Evolutionary conservation across 73 alveolate species (phyloP).

Genomic region (Tetrahymena malaccensis): DNA sequence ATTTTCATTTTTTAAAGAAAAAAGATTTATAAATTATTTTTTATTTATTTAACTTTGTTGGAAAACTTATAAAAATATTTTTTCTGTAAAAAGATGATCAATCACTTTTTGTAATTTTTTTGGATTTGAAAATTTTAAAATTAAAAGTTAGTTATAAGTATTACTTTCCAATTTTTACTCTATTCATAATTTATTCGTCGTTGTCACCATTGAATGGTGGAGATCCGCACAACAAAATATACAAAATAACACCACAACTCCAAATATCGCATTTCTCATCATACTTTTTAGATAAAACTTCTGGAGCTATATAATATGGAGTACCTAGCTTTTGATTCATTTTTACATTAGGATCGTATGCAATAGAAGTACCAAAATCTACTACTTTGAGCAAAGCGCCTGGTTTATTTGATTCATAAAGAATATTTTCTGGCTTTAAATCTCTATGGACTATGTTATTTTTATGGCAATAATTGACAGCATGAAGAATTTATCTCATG

Average conservation of each 20-base stretch:
- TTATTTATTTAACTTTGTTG: too few species aligned
- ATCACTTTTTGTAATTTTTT: too few species aligned
- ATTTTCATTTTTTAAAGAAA: too few species aligned
- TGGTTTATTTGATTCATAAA: slow-evolving; percentile 33
- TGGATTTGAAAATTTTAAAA: too few species aligned
- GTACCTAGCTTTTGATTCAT: slow-evolving; percentile 48
- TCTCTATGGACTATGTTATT: slow-evolving; percentile 69
- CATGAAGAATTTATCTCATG: slow-evolving; percentile 58
- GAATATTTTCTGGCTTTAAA: slow-evolving; percentile 65
- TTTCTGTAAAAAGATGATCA: too few species aligned
- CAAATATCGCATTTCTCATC: slow-evolving; percentile 77
- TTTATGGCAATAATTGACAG: slow-evolving; percentile 68
- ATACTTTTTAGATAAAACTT: slow-evolving; percentile 58
- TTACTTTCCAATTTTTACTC: slow-evolving; percentile 47
- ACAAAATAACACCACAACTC: slow-evolving; percentile 72
- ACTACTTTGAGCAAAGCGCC: slow-evolving; percentile 31
- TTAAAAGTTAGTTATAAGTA: slow-evolving; percentile 7
- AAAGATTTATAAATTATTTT: too few species aligned
- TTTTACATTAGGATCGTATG: slow-evolving; percentile 28
- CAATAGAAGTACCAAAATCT: slow-evolving; percentile 43
- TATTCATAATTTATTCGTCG: slow-evolving; percentile 55
- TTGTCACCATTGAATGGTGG: slow-evolving; percentile 67
- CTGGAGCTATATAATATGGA: slow-evolving; percentile 57
- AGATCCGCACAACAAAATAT: slow-evolving; percentile 61
- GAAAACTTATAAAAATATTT: too few species aligned